These are phyloP conservation scores for Cyclocybe aegerita DNA, from an alignment of 768 basidiomycete species.

Conservation along the genomic window DNA sequence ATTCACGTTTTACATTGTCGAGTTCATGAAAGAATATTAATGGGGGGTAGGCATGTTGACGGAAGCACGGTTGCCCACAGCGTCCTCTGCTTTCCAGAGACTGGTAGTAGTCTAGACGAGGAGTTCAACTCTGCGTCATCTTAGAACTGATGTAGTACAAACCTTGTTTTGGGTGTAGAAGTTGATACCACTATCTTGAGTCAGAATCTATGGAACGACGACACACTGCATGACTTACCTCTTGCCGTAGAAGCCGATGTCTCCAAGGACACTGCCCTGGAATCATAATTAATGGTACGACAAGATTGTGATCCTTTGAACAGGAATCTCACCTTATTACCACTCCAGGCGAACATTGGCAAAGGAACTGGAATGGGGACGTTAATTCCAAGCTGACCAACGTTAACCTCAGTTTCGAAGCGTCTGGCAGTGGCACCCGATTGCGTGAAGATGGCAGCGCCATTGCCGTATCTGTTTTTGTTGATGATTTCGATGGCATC, in stretches of 20 bases:
- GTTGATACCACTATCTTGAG: constrained; percentile 67
- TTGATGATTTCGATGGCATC: constrained; percentile 92
- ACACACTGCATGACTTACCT: constrained; percentile 40
- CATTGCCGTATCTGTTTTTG: constrained; percentile 88
- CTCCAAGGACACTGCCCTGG: constrained; percentile 75
- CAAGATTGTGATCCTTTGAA: not conserved
- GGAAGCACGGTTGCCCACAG: constrained; percentile 73
- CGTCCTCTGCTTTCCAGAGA: constrained; percentile 89
- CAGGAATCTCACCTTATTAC: constrained; percentile 65
- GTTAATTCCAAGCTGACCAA: constrained; percentile 93
- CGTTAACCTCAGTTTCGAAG: constrained; percentile 86
- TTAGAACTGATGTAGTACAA: constrained; percentile 1
- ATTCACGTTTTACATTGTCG: not conserved
- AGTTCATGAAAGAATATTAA: constrained; percentile 27
- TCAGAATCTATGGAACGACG: not conserved
- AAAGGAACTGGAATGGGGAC: constrained; percentile 89
- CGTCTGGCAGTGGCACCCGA: constrained; percentile 93
- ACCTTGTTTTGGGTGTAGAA: constrained; percentile 98
- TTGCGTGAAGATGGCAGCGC: constrained; percentile 94
- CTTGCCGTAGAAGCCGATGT: constrained; percentile 90
- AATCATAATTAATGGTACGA: not conserved
- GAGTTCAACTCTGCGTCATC: constrained; percentile 1
- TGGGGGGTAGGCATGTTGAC: constrained; percentile 85
- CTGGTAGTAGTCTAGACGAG: constrained; percentile 74
- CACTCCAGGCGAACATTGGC: constrained; percentile 96